These are phyloP conservation scores for Mallotus japonicus DNA, from an alignment of 441 rosid genomes.

Conservation along the genomic window DNA sequence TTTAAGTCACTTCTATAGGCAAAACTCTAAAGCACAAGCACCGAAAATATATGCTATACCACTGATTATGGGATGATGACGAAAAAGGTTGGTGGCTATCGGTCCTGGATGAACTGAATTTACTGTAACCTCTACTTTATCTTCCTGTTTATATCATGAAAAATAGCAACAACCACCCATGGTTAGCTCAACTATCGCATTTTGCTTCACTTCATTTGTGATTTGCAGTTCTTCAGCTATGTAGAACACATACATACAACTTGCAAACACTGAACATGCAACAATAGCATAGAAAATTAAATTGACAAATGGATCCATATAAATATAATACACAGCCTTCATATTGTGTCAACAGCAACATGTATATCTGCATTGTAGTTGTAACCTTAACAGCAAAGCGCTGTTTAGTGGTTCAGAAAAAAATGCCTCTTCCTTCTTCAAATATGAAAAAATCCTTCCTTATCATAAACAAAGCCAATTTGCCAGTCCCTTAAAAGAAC, in stretches of 20 bases:
- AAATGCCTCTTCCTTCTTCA: too few species aligned
- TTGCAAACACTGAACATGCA: neutral
- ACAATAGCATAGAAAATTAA: neutral
- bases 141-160: constrained; percentile 28
- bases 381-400: neutral
- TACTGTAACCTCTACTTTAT: constrained; percentile 31
- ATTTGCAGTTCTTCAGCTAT: neutral
- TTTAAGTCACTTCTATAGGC: too few species aligned
- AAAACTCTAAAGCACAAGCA: neutral
- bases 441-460: too few species aligned
- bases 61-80: constrained; percentile 22
- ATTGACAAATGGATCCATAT: neutral
- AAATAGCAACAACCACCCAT: neutral
- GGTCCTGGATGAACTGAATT: constrained; percentile 38
- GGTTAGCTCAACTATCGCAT: neutral
- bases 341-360: neutral
- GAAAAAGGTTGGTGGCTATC: constrained; percentile 43
- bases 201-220: neutral
- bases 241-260: neutral
- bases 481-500: too few species aligned
- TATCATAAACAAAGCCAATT: too few species aligned
- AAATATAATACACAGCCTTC: neutral
- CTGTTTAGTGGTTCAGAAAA: too few species aligned
- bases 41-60: constrained; percentile 23
- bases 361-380: neutral